A percentile compares a stretch with the other conserved stretches of the same genome.
These are phyloP conservation scores for Verticillium zaregamsianum DNA, from an alignment of 2,329 filamentous ascomycete genomes.

Conservation along the genomic window DNA sequence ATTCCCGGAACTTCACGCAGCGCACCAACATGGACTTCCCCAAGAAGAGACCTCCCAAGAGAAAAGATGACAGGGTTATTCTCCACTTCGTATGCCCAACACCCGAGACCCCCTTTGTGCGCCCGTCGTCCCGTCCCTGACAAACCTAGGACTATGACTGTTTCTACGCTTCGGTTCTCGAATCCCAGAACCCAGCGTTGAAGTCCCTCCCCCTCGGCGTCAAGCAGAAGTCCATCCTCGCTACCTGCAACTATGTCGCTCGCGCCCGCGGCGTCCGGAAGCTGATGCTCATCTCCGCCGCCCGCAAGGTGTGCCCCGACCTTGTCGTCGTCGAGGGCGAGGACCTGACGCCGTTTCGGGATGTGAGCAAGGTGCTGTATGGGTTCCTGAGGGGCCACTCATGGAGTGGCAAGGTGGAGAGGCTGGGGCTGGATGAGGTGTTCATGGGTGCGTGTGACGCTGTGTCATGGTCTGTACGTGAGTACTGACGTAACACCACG, in stretches of 20 bases:
- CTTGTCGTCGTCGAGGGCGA: slow-evolving; percentile 84
- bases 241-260: slow-evolving; percentile 93
- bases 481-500: slow-evolving; percentile 38
- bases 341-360: slow-evolving; percentile 78
- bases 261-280: slow-evolving; percentile 71
- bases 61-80: slow-evolving; percentile 65
- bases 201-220: slow-evolving; percentile 74
- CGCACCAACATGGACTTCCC: slow-evolving; percentile 23
- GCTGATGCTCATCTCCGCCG: slow-evolving; percentile 80
- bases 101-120: background rate
- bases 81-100: slow-evolving; percentile 68
- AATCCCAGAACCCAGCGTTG: slow-evolving; percentile 72
- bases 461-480: too few species aligned
- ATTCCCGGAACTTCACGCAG: background rate
- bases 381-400: slow-evolving; percentile 66
- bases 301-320: slow-evolving; percentile 74
- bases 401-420: slow-evolving; percentile 76
- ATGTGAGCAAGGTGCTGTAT: slow-evolving; percentile 80
- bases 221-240: slow-evolving; percentile 88
- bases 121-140: slow-evolving; percentile 5
- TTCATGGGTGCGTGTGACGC: slow-evolving; percentile 34
- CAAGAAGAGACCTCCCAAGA: slow-evolving; percentile 29
- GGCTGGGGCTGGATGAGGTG: slow-evolving; percentile 88
- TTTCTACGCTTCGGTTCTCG: slow-evolving; percentile 91
- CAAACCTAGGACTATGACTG: slow-evolving; percentile 69